A percentile compares a stretch with the other conserved stretches of the same genome.
Evolutionary conservation across 139 green algal genomes (phyloP).

Genomic region (Desmodesmus armatus): DNA sequence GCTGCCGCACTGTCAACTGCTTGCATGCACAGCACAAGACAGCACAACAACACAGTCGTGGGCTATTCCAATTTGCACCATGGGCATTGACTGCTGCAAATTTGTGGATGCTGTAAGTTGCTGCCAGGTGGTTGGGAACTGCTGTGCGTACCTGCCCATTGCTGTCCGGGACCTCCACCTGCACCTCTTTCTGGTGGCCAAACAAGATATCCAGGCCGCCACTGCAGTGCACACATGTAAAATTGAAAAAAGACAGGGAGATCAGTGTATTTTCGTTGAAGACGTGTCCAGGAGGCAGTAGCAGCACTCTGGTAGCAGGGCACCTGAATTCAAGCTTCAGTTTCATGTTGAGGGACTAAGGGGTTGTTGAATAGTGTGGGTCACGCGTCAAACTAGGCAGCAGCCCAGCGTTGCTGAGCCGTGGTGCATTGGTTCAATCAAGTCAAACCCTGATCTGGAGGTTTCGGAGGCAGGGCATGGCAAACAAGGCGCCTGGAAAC

Average conservation of each 20-base stretch:
- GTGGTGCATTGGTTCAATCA: too few species aligned
- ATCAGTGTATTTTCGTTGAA: background rate
- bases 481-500: too few species aligned
- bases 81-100: background rate
- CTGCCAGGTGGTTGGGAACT: background rate
- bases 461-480: too few species aligned
- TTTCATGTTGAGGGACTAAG: too few species aligned
- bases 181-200: constrained; percentile 71
- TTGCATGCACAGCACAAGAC: background rate
- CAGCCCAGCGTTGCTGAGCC: too few species aligned
- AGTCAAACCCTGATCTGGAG: too few species aligned
- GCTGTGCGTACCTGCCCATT: constrained; percentile 31
- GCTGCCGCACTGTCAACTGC: constrained; percentile 68
- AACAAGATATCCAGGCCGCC: constrained; percentile 90
- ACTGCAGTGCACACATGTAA: constrained; percentile 51
- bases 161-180: constrained; percentile 68
- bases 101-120: background rate
- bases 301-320: background rate
- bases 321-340: constrained; percentile 48
- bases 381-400: too few species aligned
- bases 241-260: background rate
- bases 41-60: too few species aligned
- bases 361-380: too few species aligned
- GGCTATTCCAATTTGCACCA: too few species aligned
- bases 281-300: background rate